phyloP scores from a whole-genome alignment of 345 rosid genomes.

The Eucalyptus decipiens region DNA sequence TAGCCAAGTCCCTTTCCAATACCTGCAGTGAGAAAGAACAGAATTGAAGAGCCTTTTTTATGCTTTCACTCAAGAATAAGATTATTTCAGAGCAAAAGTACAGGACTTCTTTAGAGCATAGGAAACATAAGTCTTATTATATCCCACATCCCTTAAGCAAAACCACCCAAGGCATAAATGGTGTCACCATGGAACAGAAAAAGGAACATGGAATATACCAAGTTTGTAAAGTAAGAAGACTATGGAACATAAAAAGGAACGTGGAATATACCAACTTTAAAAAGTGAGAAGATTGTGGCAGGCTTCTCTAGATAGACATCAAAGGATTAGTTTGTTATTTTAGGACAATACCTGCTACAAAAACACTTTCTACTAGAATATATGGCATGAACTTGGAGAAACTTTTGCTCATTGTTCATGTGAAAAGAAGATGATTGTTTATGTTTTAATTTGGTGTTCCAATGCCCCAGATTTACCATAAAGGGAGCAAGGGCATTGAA shows the following conservation, averaged over 20 bases:
- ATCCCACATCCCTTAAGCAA: neutral
- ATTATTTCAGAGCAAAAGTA: neutral
- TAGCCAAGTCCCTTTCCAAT: conserved; percentile 91
- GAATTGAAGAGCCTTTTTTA: neutral
- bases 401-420: neutral
- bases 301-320: neutral
- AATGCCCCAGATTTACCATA: neutral
- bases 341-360: neutral
- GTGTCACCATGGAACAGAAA: neutral
- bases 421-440: neutral
- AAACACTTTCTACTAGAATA: neutral
- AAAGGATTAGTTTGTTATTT: neutral
- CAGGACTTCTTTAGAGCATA: neutral
- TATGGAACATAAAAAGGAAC: neutral
- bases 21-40: conserved; percentile 43
- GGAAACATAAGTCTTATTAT: neutral
- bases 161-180: neutral
- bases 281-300: neutral
- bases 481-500: neutral
- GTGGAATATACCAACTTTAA: neutral
- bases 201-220: neutral
- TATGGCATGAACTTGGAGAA: neutral
- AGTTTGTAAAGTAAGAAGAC: neutral
- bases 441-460: neutral
- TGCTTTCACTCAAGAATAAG: neutral